Percentiles rank a stretch among this genome's conserved stretches.
These are phyloP conservation scores for Tulasnella sp. DNA, from an alignment of 768 basidiomycete species.

Conservation along the genomic window DNA sequence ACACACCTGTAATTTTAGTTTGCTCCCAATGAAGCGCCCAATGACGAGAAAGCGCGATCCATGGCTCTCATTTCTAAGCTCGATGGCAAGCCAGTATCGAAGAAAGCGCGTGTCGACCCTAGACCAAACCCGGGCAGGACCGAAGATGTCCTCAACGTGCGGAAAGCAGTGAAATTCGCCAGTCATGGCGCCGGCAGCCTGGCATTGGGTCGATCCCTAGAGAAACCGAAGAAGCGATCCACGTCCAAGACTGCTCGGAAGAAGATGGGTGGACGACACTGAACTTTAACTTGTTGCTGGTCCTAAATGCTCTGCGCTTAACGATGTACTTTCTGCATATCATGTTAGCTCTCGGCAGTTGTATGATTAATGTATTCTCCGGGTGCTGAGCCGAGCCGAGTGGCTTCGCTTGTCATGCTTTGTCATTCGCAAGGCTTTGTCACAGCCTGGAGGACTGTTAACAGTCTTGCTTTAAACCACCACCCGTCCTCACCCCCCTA, in stretches of 20 bases:
- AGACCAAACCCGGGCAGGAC: conserved; percentile 44
- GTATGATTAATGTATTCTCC: not conserved
- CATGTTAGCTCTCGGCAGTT: not conserved
- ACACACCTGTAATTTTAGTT: conserved; percentile 51
- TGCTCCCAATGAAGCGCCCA: conserved; percentile 69
- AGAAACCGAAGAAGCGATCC: not conserved
- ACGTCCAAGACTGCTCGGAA: conserved; percentile 11
- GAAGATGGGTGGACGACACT: conserved; percentile 13
- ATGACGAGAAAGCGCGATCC: conserved; percentile 66
- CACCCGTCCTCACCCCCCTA: not conserved
- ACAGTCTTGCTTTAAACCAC: conserved; percentile 12
- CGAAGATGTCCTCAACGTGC: conserved; percentile 65
- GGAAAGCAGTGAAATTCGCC: conserved; percentile 80
- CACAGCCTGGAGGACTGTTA: not conserved
- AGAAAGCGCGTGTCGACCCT: conserved; percentile 51
- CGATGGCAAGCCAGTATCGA: conserved; percentile 53
- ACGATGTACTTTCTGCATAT: not conserved
- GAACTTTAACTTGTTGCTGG: not conserved
- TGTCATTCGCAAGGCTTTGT: not conserved
- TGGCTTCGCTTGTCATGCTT: conserved; percentile 4
- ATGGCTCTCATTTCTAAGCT: conserved; percentile 73
- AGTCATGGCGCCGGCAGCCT: conserved; percentile 65
- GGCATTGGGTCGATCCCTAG: conserved; percentile 44
- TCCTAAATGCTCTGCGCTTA: not conserved
- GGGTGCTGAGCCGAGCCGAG: not conserved